Evolutionary conservation across 2,329 filamentous ascomycete species (phyloP).

Genomic region (Colletotrichum sp.): DNA sequence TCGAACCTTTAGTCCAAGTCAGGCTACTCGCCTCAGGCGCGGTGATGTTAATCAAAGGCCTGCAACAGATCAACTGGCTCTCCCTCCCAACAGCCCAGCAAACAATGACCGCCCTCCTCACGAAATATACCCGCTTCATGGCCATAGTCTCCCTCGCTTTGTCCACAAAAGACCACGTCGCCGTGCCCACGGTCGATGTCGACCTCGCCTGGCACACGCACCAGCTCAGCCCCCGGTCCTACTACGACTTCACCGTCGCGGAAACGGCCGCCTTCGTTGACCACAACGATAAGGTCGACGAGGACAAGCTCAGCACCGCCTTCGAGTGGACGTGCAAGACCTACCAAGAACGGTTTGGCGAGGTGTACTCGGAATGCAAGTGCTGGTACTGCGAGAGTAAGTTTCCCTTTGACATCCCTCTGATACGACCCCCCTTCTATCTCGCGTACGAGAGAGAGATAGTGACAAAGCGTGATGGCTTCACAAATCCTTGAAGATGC

Average conservation of each 20-base stretch:
- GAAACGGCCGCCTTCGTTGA: slow-evolving; percentile 65
- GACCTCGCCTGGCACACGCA: slow-evolving; percentile 79
- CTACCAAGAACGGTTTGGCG: slow-evolving; percentile 65
- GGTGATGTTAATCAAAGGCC: background rate
- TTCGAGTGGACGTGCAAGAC: slow-evolving; percentile 73
- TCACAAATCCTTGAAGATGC: background rate
- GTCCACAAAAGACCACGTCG: slow-evolving; percentile 35
- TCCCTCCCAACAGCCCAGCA: slow-evolving; percentile 64
- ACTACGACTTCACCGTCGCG: slow-evolving; percentile 58
- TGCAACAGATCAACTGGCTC: slow-evolving; percentile 66
- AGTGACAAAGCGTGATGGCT: background rate
- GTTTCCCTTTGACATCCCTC: background rate
- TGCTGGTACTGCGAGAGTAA: slow-evolving; percentile 78
- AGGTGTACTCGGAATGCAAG: slow-evolving; percentile 73
- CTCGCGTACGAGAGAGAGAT: background rate
- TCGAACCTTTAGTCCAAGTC: background rate
- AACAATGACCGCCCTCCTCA: slow-evolving; percentile 64
- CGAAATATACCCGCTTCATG: slow-evolving; percentile 66
- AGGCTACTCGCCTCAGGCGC: background rate
- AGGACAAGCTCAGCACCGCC: slow-evolving; percentile 62
- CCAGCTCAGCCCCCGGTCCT: slow-evolving; percentile 65
- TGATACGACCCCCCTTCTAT: background rate
- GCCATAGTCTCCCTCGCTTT: slow-evolving; percentile 54
- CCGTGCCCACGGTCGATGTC: slow-evolving; percentile 71
- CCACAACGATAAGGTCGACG: slow-evolving; percentile 84